These are phyloP conservation scores for Pinus albicaulis DNA, from an alignment of 75 land plant species.

Conservation along the genomic window DNA sequence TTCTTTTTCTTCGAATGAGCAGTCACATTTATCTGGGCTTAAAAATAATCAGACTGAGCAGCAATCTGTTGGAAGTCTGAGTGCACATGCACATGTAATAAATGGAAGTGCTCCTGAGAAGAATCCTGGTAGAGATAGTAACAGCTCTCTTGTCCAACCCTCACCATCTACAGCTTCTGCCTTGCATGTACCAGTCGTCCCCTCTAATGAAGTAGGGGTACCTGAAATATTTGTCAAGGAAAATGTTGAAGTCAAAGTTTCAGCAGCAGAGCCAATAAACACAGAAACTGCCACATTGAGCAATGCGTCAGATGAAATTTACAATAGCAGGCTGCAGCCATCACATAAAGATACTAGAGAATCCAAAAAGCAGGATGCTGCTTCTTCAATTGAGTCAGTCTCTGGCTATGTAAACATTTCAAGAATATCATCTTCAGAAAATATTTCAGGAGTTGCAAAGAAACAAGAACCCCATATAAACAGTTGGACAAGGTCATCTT, in stretches of 20 bases:
- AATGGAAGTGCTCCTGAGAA: conserved; percentile 3
- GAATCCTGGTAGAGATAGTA: background rate
- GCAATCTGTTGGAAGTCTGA: background rate
- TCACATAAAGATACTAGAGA: background rate
- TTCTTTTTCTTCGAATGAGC: conserved; percentile 15
- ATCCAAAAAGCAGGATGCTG: background rate
- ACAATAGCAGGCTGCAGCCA: no score
- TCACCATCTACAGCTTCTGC: background rate
- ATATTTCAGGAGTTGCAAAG: background rate
- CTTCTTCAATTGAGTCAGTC: background rate
- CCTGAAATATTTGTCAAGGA: background rate
- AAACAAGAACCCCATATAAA: background rate
- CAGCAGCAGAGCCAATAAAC: background rate
- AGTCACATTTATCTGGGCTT: conserved; percentile 16
- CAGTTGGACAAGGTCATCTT: conserved; percentile 3
- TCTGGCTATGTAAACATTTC: background rate
- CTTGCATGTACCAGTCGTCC: background rate
- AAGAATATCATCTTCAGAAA: conserved; percentile 1
- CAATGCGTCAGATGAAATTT: background rate
- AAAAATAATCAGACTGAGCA: conserved; percentile 7
- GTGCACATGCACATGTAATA: background rate
- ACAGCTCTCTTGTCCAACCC: conserved; percentile 3
- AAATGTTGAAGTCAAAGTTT: background rate
- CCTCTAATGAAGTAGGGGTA: background rate
- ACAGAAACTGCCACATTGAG: background rate